phyloP scores from a whole-genome alignment of 2,329 filamentous ascomycete genomes.

The Colletotrichum sp. region DNA sequence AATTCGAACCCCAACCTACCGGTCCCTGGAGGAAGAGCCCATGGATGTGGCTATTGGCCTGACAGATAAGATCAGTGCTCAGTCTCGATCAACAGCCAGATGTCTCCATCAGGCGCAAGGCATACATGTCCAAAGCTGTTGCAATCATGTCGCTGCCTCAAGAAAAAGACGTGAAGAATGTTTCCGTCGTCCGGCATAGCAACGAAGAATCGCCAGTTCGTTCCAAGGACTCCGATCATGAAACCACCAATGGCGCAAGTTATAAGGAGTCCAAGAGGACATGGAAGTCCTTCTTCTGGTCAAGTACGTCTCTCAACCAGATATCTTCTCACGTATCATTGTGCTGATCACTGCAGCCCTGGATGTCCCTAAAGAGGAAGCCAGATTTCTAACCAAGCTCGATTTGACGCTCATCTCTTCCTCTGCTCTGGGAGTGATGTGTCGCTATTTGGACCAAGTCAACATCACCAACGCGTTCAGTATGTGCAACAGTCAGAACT shows the following conservation, averaged over 20 bases:
- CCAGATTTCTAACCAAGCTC: slow-evolving; percentile 30
- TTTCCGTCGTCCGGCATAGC: neutral
- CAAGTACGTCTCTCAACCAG: slow-evolving; percentile 19
- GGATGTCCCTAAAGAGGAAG: slow-evolving; percentile 29
- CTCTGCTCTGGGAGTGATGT: slow-evolving; percentile 30
- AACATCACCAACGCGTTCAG: slow-evolving; percentile 32
- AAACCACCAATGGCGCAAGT: neutral
- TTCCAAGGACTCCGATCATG: neutral
- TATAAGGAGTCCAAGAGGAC: slow-evolving; percentile 49
- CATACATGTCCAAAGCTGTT: neutral
- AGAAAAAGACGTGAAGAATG: neutral
- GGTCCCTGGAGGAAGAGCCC: neutral
- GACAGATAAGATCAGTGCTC: neutral
- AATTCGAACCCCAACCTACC: neutral
- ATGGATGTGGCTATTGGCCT: neutral
- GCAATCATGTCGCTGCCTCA: neutral
- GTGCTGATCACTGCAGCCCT: slow-evolving; percentile 17
- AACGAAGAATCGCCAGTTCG: neutral
- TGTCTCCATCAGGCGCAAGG: neutral
- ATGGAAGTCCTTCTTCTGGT: slow-evolving; percentile 29
- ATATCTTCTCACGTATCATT: neutral
- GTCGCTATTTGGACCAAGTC: slow-evolving; percentile 30
- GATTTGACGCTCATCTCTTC: slow-evolving; percentile 29
- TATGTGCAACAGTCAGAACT: slow-evolving; percentile 1
- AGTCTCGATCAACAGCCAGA: neutral